phyloP scores from a whole-genome alignment of 139 green algal species.

The Zygnema cylindricum region DNA sequence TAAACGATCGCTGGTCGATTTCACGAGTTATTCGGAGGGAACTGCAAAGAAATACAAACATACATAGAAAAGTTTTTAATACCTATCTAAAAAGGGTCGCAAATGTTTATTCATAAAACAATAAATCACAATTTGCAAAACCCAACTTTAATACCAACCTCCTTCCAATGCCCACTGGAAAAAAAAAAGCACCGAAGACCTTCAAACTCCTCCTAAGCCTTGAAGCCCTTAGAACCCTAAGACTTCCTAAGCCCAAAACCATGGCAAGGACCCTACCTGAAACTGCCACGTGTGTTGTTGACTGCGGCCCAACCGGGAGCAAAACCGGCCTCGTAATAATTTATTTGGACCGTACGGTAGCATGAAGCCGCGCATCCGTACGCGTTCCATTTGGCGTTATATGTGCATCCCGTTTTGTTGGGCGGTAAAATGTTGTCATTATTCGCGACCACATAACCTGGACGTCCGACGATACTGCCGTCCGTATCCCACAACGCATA shows the following conservation, averaged over 20 bases:
- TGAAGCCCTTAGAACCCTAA: no score
- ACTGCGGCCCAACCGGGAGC: neutral
- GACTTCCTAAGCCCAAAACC: no score
- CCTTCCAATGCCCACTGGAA: no score
- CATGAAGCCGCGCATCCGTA: conserved; percentile 9
- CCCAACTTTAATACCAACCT: no score
- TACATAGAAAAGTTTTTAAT: no score
- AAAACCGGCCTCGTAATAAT: conserved; percentile 42
- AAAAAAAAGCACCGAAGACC: no score
- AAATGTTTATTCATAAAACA: no score
- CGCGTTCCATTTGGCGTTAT: conserved; percentile 19
- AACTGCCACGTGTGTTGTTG: neutral
- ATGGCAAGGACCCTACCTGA: no score
- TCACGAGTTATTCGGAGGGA: neutral
- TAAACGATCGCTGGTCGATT: neutral
- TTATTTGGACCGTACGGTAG: conserved; percentile 23
- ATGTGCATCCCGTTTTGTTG: neutral
- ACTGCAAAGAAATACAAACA: no score
- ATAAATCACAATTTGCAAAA: no score
- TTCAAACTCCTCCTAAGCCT: no score
- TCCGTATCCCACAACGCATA: conserved; percentile 37
- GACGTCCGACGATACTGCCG: conserved; percentile 13
- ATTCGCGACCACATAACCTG: neutral
- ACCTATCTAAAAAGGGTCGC: no score
- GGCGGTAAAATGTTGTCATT: conserved; percentile 29